Evolutionary conservation across 768 basidiomycete species (phyloP), one percentile per base, ranked within the genome.

Genomic region (Lactarius quietus): DNA sequence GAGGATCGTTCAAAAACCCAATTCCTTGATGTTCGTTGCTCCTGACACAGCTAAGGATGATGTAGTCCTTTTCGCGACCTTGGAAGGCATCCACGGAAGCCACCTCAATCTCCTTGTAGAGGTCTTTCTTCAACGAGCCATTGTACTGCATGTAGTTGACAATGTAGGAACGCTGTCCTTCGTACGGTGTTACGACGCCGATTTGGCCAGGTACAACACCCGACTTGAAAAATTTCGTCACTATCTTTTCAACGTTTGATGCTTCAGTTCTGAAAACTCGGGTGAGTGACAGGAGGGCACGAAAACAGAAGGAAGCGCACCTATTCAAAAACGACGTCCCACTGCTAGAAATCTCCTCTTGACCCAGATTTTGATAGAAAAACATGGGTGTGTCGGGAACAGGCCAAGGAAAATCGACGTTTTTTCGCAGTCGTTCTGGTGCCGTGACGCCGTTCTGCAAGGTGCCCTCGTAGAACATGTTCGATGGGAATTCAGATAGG

Each of bases 81-180:
- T 99, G 97, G 85, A 99, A 99, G 6, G 97, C 97, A 74, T 99
- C 97, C 61, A 99, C 97, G 69, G 92, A 94, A 6, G 97, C 97
- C 56, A 99, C 97, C 74, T 99, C 97, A 45, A 99, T 95, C 73
- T 99, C 97, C 81, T 99, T 99, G 81, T 99, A 99, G 20, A 98
- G 77, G 70, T 99, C 97, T 80, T 98, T 99, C 87, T 98, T 98
- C 67, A 98, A 81, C 31, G 95, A 89, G n/a, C 97, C 97, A 73
- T 98, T 97, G 81, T 97, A 93, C 79, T 99, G 97, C 97, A 99
- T 98, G 76, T 96, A 99, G 76, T 93, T 96, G 75, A 96, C 95
- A 74, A 99, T 90, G 76, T 97, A 98, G 1, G 95, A 97, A 20
- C 97, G 87, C 72, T 99, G 97, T 29, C 97, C 97, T 75, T 99